A percentile compares a stretch with the other conserved stretches of the same genome.
phyloP scores from a whole-genome alignment of 192 early-diverging fungal genomes.

The Chytriomyces sp. region DNA sequence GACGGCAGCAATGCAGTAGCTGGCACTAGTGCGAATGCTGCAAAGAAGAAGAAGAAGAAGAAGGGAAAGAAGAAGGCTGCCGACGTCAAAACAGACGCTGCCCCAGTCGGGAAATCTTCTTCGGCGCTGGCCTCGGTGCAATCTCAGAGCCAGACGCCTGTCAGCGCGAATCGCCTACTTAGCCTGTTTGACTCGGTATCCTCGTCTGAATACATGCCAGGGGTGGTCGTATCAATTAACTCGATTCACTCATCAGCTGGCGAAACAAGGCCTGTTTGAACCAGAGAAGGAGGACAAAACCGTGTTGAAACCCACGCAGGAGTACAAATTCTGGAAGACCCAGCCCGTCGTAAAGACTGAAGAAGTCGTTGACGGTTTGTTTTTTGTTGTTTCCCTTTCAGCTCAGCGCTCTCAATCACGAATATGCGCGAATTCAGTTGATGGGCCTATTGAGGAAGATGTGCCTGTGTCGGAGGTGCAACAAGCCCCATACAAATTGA shows the following conservation, averaged over 20 bases:
- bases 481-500: constrained; percentile 80
- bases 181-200: neutral
- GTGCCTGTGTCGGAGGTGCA: constrained; percentile 77
- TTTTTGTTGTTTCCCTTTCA: constrained; percentile 4
- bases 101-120: too few relatives aligned
- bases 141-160: neutral
- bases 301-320: constrained; percentile 45
- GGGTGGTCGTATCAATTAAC: neutral
- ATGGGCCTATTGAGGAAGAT: constrained; percentile 84
- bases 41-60: constrained; percentile 22
- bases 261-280: constrained; percentile 13
- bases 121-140: neutral
- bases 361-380: constrained; percentile 20
- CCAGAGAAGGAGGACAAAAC: constrained; percentile 16
- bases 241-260: neutral
- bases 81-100: neutral
- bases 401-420: neutral
- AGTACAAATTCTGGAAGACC: constrained; percentile 96
- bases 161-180: neutral
- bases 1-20: neutral
- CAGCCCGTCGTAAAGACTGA: constrained; percentile 88
- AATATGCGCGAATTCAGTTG: constrained; percentile 67
- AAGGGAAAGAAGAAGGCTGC: constrained; percentile 15
- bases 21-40: neutral
- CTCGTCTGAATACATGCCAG: too few relatives aligned